Evolutionary conservation across 495 filamentous ascomycete species (phyloP).

Genomic region (Staphylotrichum tortipilum): DNA sequence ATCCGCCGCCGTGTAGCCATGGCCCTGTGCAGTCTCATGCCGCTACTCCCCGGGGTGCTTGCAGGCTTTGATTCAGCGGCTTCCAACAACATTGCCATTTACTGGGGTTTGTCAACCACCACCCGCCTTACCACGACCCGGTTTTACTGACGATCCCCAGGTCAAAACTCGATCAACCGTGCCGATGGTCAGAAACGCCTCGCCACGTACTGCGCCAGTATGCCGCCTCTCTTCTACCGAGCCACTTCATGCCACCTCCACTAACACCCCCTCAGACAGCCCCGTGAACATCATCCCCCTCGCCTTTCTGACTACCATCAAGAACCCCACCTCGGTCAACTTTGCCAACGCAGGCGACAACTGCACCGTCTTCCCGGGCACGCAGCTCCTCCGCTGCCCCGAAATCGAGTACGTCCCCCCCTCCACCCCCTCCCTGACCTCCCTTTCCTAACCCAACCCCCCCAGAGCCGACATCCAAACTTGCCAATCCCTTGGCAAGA

Average conservation of each 20-base stretch:
- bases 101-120: slow-evolving; percentile 43
- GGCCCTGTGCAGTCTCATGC: background rate
- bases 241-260: slow-evolving; percentile 6
- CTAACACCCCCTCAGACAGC: slow-evolving; percentile 13
- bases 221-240: background rate
- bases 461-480: slow-evolving; percentile 47
- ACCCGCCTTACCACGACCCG: background rate
- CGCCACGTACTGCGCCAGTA: slow-evolving; percentile 47
- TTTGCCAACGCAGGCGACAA: slow-evolving; percentile 51
- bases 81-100: slow-evolving; percentile 54
- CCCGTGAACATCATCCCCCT: slow-evolving; percentile 46
- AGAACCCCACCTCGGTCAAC: slow-evolving; percentile 46
- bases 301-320: slow-evolving; percentile 52
- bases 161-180: slow-evolving; percentile 39
- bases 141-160: slow-evolving; percentile 24
- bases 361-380: slow-evolving; percentile 50
- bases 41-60: background rate
- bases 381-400: slow-evolving; percentile 50
- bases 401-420: slow-evolving; percentile 41
- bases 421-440: background rate
- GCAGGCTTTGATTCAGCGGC: slow-evolving; percentile 43
- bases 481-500: slow-evolving; percentile 58
- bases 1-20: background rate
- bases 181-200: slow-evolving; percentile 39
- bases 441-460: background rate